Base-by-base conservation (phyloP, 1,139 yeast species). In the Taphrina flavorubra region DNA sequence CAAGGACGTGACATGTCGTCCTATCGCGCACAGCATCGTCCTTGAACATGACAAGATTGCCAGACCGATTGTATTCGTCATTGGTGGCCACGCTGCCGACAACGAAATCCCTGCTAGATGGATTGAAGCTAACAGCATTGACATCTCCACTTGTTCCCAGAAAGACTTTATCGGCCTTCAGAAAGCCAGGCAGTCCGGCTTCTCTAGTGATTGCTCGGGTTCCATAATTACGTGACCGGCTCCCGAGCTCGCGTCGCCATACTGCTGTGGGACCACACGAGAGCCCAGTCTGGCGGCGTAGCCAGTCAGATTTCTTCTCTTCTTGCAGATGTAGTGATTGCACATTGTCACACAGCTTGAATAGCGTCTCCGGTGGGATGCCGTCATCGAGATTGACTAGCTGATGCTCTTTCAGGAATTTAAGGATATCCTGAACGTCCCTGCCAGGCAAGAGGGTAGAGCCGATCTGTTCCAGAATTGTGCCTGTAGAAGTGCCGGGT, bases 21-120 rank as follows among this genome's bases (percentile, higher is more conserved):
- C 2, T 49, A 11, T n/a, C 36, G n/a, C n/a, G 13, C 31, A n/a
- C 13, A 10, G 6, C 10, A 34, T 49, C 36, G 31, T 25, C 36
- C 20, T 11, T 49, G 53, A 49, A 25, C 53, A 49, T 49, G 10
- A 49, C 36, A 20, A 49, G 36, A 36, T 49, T 49, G 36, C 53
- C 53, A 20, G 53, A 49, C 2, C 53, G 31, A 25, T 49, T 49
- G 53, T 20, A 49, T n/a, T 49, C 53, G 53, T 49, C 53, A 20
- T 20, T 25, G 36, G 53, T 49, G 2, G 53, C 53, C 13, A 49
- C 36, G 36, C 53, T 49, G n/a, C 53, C 53, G 20, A 49, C 53
- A n/a, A 49, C 20, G n/a, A 25, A 8, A 4, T 25, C 36, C 31
- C 20, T n/a, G 36, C 53, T 34, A 8, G 53, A 20, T 6, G 53